These are phyloP conservation scores for Glaciozyma martinii DNA, from an alignment of 768 basidiomycete species.

Conservation along the genomic window DNA sequence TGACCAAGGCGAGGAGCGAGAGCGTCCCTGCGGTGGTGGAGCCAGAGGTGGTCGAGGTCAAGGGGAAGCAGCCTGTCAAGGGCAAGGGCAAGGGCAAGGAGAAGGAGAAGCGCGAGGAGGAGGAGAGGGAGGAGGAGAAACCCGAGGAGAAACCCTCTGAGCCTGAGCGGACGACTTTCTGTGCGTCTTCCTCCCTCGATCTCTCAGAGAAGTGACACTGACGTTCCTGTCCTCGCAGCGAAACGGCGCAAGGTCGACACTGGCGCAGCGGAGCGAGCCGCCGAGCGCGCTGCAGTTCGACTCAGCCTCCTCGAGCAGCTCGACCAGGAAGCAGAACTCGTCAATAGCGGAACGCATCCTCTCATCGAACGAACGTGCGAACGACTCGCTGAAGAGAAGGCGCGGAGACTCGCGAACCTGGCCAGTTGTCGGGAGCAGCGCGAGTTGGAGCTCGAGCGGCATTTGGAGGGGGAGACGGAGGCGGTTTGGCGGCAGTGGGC, in stretches of 20 bases:
- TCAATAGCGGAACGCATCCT: conserved; percentile 11
- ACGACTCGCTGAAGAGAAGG: conserved; percentile 14
- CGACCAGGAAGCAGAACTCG: conserved; percentile 6
- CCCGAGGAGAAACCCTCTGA: background rate
- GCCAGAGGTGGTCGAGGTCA: background rate
- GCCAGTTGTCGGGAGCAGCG: background rate
- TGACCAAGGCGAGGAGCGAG: background rate
- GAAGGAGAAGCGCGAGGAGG: background rate
- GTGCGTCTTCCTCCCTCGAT: background rate
- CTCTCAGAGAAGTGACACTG: background rate
- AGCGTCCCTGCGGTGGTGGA: background rate
- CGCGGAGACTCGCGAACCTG: conserved; percentile 4
- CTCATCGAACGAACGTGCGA: conserved; percentile 2
- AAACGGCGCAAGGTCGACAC: conserved; percentile 15
- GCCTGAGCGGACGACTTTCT: background rate
- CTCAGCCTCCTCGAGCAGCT: conserved; percentile 12
- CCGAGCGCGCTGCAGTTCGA: conserved; percentile 2
- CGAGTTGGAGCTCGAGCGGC: background rate
- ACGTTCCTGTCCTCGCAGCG: background rate
- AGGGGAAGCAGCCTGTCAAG: conserved; percentile 1
- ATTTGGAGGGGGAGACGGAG: background rate
- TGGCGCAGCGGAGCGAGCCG: background rate
- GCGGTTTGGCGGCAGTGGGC: conserved; percentile 16
- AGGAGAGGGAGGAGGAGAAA: background rate
- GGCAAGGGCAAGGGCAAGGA: background rate